Conservation (phyloP, 1,284 basidiomycete species). For the Ustilago cynodontis region DNA sequence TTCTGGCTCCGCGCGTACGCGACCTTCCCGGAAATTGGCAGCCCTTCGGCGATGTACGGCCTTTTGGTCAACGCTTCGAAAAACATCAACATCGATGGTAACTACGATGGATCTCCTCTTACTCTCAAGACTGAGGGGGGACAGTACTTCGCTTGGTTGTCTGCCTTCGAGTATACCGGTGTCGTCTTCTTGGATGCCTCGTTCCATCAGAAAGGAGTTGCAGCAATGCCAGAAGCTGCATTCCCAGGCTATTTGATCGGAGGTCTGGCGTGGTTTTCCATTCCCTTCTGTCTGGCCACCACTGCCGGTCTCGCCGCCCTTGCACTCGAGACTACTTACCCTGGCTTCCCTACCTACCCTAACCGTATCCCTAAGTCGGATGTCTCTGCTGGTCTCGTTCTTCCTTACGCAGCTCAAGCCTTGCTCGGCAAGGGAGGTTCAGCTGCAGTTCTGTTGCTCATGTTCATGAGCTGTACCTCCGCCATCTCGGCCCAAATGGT, state of each 20-base stretch:
- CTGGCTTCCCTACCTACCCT: conserved; percentile 60
- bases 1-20: conserved; percentile 57
- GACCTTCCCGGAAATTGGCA: conserved; percentile 56
- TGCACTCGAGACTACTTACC: conserved; percentile 58
- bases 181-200: conserved; percentile 57
- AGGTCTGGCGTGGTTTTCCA: conserved; percentile 61
- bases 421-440: conserved; percentile 59
- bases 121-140: conserved; percentile 60
- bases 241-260: conserved; percentile 62
- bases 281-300: conserved; percentile 60
- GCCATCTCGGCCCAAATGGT: conserved; percentile 61
- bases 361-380: conserved; percentile 52
- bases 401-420: conserved; percentile 63
- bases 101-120: conserved; percentile 49
- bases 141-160: conserved; percentile 57
- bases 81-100: conserved; percentile 39
- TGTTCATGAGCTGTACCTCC: conserved; percentile 65
- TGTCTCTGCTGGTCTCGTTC: conserved; percentile 59
- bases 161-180: conserved; percentile 59
- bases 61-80: conserved; percentile 33
- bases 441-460: conserved; percentile 56
- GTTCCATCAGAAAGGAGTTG: conserved; percentile 63
- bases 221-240: conserved; percentile 55
- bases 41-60: conserved; percentile 56
- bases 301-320: conserved; percentile 61